These are phyloP conservation scores for Ceratobasidium sp. DNA, from an alignment of 1,284 basidiomycete species.

Conservation along the genomic window DNA sequence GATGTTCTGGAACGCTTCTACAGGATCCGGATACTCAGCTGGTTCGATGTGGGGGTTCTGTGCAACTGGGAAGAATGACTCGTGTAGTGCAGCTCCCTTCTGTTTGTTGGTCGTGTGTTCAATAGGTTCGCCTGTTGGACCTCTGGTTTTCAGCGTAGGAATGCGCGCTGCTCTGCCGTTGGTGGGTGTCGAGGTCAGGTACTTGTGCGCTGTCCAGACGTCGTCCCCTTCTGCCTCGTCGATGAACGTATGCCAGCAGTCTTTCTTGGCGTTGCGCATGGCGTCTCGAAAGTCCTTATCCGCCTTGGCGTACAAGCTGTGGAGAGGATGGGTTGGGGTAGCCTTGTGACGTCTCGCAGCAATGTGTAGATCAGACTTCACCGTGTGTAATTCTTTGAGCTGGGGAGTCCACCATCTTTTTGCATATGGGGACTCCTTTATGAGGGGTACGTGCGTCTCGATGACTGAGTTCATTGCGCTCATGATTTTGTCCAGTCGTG, in stretches of 20 bases:
- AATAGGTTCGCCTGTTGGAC: not conserved
- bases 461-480: not conserved
- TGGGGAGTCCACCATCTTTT: constrained; percentile 37
- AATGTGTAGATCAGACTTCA: constrained; percentile 14
- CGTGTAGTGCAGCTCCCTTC: constrained; percentile 23
- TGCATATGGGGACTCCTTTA: not conserved
- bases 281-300: not conserved
- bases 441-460: constrained; percentile 14
- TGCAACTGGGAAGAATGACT: constrained; percentile 40
- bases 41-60: not conserved
- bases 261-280: constrained; percentile 4
- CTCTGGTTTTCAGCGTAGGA: constrained; percentile 20
- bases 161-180: constrained; percentile 13
- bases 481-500: constrained; percentile 17
- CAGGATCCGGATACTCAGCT: not conserved
- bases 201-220: constrained; percentile 40
- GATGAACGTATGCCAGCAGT: constrained; percentile 38
- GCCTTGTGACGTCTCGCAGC: constrained; percentile 6
- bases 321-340: not conserved
- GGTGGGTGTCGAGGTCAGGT: not conserved
- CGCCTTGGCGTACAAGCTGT: not conserved
- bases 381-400: constrained; percentile 32
- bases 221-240: constrained; percentile 33
- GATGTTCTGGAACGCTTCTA: not conserved
- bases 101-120: constrained; percentile 9